A percentile compares a stretch with the other conserved stretches of the same genome.
phyloP scores from a whole-genome alignment of 306 rosid genomes.

The Cicer yamashitae region DNA sequence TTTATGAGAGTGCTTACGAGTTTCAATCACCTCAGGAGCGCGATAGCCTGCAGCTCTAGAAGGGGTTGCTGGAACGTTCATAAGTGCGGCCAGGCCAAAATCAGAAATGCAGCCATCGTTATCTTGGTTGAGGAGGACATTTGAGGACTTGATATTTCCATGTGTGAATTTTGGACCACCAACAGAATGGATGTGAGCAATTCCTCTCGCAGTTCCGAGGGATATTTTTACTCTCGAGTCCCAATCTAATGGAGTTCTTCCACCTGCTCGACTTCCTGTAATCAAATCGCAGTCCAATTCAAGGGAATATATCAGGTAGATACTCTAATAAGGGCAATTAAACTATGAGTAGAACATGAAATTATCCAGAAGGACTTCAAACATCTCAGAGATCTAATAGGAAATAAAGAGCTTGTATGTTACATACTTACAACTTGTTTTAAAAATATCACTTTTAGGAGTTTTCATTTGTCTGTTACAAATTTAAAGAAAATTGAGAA shows the following conservation, averaged over 20 bases:
- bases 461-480: no score
- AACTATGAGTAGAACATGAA: not conserved
- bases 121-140: conserved; percentile 83
- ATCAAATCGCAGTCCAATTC: conserved; percentile 38
- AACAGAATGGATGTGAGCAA: conserved; percentile 78
- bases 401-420: conserved; percentile 10
- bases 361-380: conserved; percentile 32
- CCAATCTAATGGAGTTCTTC: conserved; percentile 82
- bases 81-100: conserved; percentile 84
- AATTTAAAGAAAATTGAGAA: no score
- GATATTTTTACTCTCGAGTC: conserved; percentile 76
- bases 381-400: not conserved
- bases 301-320: conserved; percentile 10
- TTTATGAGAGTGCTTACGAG: conserved; percentile 88
- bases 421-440: no score
- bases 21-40: conserved; percentile 89
- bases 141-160: conserved; percentile 89
- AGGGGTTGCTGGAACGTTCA: conserved; percentile 76
- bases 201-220: conserved; percentile 82
- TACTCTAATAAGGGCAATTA: conserved; percentile 10
- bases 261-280: conserved; percentile 73
- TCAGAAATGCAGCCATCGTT: conserved; percentile 81
- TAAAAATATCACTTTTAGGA: no score
- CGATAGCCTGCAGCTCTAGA: conserved; percentile 92
- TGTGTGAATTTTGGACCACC: conserved; percentile 89